Percentiles rank a stretch among this genome's conserved stretches.
Conservation (phyloP, 306 rosid species). For the Fragaria iinumae region DNA sequence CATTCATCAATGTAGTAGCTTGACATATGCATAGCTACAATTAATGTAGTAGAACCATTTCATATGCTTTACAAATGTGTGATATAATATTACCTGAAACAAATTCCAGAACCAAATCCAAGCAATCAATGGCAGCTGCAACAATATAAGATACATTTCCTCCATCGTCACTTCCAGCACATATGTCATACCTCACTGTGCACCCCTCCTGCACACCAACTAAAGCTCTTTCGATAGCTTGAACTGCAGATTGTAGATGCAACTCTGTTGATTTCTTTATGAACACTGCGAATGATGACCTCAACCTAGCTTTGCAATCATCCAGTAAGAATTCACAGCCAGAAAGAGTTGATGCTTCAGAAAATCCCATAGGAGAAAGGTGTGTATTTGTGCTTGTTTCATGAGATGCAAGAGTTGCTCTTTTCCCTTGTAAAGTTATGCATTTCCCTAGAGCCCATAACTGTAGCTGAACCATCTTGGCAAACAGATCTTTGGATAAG, state of each 20-base stretch:
- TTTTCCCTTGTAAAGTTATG: conserved; percentile 75
- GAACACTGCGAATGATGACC: conserved; percentile 63
- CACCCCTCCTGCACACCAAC: conserved; percentile 64
- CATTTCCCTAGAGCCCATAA: conserved; percentile 75
- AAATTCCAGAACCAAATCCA: conserved; percentile 77
- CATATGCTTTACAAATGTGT: conserved; percentile 16
- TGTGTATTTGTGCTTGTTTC: conserved; percentile 60
- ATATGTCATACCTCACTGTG: conserved; percentile 51
- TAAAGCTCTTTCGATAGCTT: conserved; percentile 77
- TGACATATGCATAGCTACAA: not conserved
- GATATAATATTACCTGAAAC: conserved; percentile 63
- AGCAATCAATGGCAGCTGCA: conserved; percentile 82
- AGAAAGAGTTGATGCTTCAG: conserved; percentile 46
- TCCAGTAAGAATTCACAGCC: conserved; percentile 48
- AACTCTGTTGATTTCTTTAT: conserved; percentile 63
- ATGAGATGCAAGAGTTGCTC: conserved; percentile 66
- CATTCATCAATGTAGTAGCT: not conserved
- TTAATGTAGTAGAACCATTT: not conserved
- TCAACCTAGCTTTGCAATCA: conserved; percentile 62
- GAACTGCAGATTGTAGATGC: conserved; percentile 67
- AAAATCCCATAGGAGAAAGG: conserved; percentile 33
- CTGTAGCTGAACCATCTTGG: conserved; percentile 56
- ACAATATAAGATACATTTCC: conserved; percentile 64
- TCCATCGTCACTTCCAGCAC: conserved; percentile 51
- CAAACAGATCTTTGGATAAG: conserved; percentile 51